Conservation (phyloP, 1,139 yeast species). For the Scheffersomyces titani region DNA sequence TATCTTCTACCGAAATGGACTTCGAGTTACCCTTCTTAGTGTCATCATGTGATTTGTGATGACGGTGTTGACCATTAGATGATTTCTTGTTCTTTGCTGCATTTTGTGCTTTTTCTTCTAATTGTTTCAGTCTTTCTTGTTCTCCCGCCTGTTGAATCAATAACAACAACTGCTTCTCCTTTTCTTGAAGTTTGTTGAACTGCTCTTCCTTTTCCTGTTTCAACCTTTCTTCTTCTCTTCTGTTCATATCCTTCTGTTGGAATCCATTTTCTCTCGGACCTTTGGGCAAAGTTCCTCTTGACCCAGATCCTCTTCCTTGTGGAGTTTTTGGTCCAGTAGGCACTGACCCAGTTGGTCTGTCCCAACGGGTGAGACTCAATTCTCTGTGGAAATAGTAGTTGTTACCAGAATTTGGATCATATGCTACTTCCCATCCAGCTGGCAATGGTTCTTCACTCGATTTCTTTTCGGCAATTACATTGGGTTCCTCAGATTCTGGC, state of each 20-base stretch:
- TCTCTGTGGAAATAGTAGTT: constrained; percentile 58
- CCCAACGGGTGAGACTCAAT: constrained; percentile 58
- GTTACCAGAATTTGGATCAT: constrained; percentile 39
- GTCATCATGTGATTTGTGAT: constrained; percentile 1
- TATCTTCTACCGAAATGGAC: constrained; percentile 27
- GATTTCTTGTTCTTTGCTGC: constrained; percentile 4
- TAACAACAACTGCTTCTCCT: constrained; percentile 38
- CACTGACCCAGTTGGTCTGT: constrained; percentile 41
- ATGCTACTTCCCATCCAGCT: constrained; percentile 55
- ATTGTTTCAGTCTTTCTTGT: not conserved
- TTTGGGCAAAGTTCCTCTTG: constrained; percentile 1
- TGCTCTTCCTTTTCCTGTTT: constrained; percentile 33
- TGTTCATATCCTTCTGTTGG: constrained; percentile 20
- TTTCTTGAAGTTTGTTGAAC: constrained; percentile 23
- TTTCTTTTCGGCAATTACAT: not conserved
- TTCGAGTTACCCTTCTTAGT: not conserved
- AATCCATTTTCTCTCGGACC: constrained; percentile 13
- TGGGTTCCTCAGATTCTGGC: constrained; percentile 1
- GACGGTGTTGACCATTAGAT: not conserved
- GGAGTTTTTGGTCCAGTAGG: constrained; percentile 26
- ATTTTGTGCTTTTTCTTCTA: constrained; percentile 11
- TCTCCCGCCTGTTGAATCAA: constrained; percentile 37
- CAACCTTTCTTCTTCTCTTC: constrained; percentile 38
- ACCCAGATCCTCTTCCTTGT: constrained; percentile 2
- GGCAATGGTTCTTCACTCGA: constrained; percentile 40